phyloP scores from a whole-genome alignment of 805 yeast genomes.

The Schwanniomyces yamadae region DNA sequence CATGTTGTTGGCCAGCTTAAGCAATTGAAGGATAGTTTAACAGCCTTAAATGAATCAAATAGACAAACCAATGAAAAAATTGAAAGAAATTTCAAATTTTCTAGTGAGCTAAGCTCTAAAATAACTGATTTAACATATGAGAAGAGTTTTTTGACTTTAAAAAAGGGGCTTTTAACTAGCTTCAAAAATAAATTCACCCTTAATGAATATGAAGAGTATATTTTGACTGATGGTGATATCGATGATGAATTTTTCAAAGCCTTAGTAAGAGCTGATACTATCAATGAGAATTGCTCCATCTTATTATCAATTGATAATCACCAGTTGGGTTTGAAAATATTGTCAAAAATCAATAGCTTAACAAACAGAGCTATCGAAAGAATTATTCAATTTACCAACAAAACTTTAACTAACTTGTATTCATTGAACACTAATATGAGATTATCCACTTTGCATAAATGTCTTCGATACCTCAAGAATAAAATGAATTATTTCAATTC shows the following conservation, averaged over 20 bases:
- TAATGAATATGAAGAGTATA: slow-evolving; percentile 67
- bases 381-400: slow-evolving; percentile 29
- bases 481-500: slow-evolving; percentile 54
- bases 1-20: slow-evolving; percentile 29
- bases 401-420: slow-evolving; percentile 31
- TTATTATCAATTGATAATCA: slow-evolving; percentile 70
- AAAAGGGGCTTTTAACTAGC: slow-evolving; percentile 50
- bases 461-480: slow-evolving; percentile 27
- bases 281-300: slow-evolving; percentile 66
- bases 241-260: slow-evolving; percentile 58
- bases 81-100: slow-evolving; percentile 21
- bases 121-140: slow-evolving; percentile 28
- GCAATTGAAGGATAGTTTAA: slow-evolving; percentile 16
- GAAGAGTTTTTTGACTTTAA: slow-evolving; percentile 38
- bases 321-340: slow-evolving; percentile 61
- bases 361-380: slow-evolving; percentile 42
- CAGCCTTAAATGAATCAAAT: slow-evolving; percentile 18
- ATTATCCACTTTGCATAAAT: slow-evolving; percentile 28
- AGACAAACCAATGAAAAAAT: slow-evolving; percentile 42
- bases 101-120: slow-evolving; percentile 21
- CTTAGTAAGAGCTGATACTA: slow-evolving; percentile 58
- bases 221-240: slow-evolving; percentile 47
- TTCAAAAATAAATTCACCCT: slow-evolving; percentile 66
- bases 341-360: slow-evolving; percentile 53
- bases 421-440: slow-evolving; percentile 25